These are phyloP conservation scores for Fusarium kyushuense DNA, from an alignment of 2,329 filamentous ascomycete genomes.

Conservation along the genomic window DNA sequence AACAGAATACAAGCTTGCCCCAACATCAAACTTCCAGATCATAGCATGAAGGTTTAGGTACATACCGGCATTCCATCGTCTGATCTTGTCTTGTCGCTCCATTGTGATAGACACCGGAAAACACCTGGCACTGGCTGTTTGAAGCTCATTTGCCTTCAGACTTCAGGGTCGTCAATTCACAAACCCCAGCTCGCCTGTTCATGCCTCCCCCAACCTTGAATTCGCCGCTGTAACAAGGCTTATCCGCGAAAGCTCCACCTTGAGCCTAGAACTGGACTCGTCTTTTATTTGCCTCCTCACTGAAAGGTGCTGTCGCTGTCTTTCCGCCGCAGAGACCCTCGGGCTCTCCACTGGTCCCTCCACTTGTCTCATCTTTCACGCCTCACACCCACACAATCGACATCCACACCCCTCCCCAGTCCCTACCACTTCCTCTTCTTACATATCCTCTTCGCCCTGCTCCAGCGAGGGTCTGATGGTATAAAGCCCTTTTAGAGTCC, in stretches of 20 bases:
- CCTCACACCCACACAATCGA: slow-evolving; percentile 7
- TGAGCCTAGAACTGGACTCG: neutral
- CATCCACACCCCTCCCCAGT: slow-evolving; percentile 31
- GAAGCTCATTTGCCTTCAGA: slow-evolving; percentile 20
- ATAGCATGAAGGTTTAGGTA: neutral
- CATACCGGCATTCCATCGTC: neutral
- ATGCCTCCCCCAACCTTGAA: slow-evolving; percentile 32
- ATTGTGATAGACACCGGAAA: slow-evolving; percentile 11
- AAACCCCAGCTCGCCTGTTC: slow-evolving; percentile 24
- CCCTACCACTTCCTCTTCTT: slow-evolving; percentile 35
- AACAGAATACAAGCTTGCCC: slow-evolving; percentile 38
- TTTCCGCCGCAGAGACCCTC: slow-evolving; percentile 24
- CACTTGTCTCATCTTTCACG: slow-evolving; percentile 44
- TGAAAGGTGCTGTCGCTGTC: slow-evolving; percentile 23
- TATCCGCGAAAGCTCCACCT: slow-evolving; percentile 16
- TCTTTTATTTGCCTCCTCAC: slow-evolving; percentile 25
- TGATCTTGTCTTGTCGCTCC: neutral
- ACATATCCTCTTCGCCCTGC: slow-evolving; percentile 35
- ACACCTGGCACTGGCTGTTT: neutral
- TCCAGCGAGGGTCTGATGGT: slow-evolving; percentile 43
- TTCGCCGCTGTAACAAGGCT: slow-evolving; percentile 33
- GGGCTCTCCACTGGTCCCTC: slow-evolving; percentile 39
- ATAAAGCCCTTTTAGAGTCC: slow-evolving; percentile 49
- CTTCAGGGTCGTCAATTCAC: slow-evolving; percentile 19
- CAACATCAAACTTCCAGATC: slow-evolving; percentile 31